These are phyloP conservation scores for Trichophaea hybrida DNA, from an alignment of 2,329 filamentous ascomycete genomes.

Conservation along the genomic window DNA sequence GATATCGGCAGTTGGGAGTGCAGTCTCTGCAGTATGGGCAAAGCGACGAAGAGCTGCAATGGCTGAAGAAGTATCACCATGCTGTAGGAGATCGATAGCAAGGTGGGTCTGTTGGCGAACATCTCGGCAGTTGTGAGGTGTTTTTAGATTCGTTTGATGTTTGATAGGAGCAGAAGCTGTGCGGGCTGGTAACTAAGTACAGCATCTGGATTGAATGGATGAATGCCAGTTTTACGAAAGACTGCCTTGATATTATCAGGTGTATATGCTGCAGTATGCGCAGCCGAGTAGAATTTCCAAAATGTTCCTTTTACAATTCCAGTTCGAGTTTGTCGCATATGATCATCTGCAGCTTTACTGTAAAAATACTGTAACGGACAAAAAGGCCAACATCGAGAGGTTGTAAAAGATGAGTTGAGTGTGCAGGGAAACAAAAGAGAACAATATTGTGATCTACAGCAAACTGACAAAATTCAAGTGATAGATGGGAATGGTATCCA, in stretches of 20 bases:
- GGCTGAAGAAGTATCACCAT: neutral
- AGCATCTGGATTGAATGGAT: neutral
- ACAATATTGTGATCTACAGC: too few species aligned
- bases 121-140: neutral
- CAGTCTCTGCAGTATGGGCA: neutral
- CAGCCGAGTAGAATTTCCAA: constrained; percentile 11
- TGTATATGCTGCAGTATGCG: constrained; percentile 5
- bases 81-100: neutral
- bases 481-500: too few species aligned
- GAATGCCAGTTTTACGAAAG: neutral
- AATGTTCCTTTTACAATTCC: too few species aligned
- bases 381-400: constrained; percentile 16
- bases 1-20: neutral
- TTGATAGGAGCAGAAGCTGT: neutral
- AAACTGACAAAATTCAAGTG: too few species aligned
- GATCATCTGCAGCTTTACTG: constrained; percentile 3
- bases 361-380: constrained; percentile 10
- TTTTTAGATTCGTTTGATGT: neutral
- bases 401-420: too few species aligned
- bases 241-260: neutral
- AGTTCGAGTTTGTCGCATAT: too few species aligned
- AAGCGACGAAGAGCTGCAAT: neutral
- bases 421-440: too few species aligned
- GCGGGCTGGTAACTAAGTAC: neutral
- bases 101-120: too few species aligned